phyloP scores from a whole-genome alignment of 2,329 filamentous ascomycete genomes.

The Aspergillus tubingensis region DNA sequence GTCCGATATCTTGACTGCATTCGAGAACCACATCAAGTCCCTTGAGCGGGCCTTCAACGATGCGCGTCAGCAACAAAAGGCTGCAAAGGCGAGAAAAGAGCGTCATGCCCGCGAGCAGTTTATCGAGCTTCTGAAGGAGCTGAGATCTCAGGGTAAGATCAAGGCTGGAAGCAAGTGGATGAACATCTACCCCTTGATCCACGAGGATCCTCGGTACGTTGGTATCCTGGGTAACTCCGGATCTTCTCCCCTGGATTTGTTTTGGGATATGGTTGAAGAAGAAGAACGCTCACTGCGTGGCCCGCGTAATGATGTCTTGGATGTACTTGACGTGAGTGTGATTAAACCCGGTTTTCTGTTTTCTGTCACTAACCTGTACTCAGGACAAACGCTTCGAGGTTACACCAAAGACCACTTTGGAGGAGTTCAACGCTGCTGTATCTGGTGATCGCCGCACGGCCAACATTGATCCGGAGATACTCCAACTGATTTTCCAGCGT shows the following conservation, averaged over 20 bases:
- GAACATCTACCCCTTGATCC: conserved; percentile 72
- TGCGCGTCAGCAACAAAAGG: conserved; percentile 82
- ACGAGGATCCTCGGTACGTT: conserved; percentile 78
- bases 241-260: conserved; percentile 84
- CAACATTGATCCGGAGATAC: conserved; percentile 77
- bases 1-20: conserved; percentile 86
- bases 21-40: conserved; percentile 92
- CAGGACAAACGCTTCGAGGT: conserved; percentile 92
- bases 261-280: conserved; percentile 94
- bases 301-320: conserved; percentile 78
- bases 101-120: conserved; percentile 85
- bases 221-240: conserved; percentile 81
- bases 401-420: conserved; percentile 78
- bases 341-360: not conserved
- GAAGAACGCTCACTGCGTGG: conserved; percentile 84
- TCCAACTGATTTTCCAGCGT: conserved; percentile 81
- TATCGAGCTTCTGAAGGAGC: conserved; percentile 70
- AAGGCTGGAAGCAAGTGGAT: conserved; percentile 91
- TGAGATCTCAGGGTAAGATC: conserved; percentile 75
- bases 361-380: conserved; percentile 38
- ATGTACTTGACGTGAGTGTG: conserved; percentile 77
- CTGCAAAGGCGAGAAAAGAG: conserved; percentile 74
- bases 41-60: conserved; percentile 92
- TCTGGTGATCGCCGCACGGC: conserved; percentile 84
- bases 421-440: conserved; percentile 83